Base-by-base conservation (phyloP, 2,329 filamentous ascomycete genomes). In the Trichoderma cornu-damae region DNA sequence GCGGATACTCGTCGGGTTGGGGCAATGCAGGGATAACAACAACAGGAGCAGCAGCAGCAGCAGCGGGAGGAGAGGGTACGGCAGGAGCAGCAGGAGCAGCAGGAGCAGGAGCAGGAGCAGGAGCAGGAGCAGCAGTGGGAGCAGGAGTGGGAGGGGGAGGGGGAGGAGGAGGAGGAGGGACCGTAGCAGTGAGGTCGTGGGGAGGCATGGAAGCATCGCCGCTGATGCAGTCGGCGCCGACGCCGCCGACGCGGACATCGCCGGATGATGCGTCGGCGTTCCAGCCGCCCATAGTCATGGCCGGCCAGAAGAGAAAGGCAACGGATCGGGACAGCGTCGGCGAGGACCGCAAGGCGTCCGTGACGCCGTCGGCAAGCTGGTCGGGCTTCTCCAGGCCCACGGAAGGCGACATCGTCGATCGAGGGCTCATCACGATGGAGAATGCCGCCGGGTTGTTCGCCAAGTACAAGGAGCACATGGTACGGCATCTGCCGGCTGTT, bases 401-500 rank as follows among this genome's bases (percentile, higher is more conserved):
- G 12, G 70, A 72, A 20, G 68, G 73, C 24, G 82, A 84, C 61
- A 69, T 82, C 14, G 73, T 88, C 37, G 83, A 86, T 61, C 77
- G 81, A 8, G 83, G 83, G 1, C 64, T 87, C 38, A 67, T 88
- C 30, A 80, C 78, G 2, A 73, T 79, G 67, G 79, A 80, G 2
- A 73, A 77, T 59, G 84, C 85, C 1, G 69, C 73, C 2, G 73
- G 77, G 56, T 74, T 87, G 43, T 83, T 87, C 61, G 68, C 73
- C 22, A 76, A 80, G 8, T 89, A 87, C 68, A 80, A 77, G 35
- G 76, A 79, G 12, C 73, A 79, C 46, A 86, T 88, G 79, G 74
- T 77, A 16, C 74, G 73, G 2, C 84, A 87, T 61, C 76, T 87
- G 52, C 85, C 85, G 0, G 79, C 79, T 2, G 81, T 88, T 16